Evolutionary conservation across 805 yeast genomes (phyloP).

Genomic region (Ascoidea tarda): DNA sequence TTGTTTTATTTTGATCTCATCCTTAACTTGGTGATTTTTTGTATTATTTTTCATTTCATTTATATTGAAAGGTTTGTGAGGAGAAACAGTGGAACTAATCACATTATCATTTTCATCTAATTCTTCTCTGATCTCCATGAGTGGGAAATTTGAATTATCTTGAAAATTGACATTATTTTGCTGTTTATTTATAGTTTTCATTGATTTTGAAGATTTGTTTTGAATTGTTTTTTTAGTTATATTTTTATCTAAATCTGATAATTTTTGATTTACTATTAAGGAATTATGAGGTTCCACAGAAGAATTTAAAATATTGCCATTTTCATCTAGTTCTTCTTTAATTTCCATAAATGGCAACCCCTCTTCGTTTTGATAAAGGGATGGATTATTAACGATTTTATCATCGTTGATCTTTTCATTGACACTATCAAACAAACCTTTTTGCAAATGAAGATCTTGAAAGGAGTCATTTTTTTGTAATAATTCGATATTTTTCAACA

Average conservation of each 20-base stretch:
- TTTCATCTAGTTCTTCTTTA: slow-evolving; percentile 71
- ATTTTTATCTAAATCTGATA: background rate
- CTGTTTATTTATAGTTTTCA: no score
- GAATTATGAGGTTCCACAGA: slow-evolving; percentile 24
- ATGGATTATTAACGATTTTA: background rate
- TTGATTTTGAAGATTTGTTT: no score
- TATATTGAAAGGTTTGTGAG: background rate
- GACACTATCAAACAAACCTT: background rate
- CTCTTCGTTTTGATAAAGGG: slow-evolving; percentile 21
- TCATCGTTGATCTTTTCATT: background rate
- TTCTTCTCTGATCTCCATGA: background rate
- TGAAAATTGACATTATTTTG: no score
- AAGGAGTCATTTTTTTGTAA: no score
- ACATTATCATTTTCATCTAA: background rate
- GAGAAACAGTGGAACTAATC: background rate
- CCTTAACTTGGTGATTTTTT: no score
- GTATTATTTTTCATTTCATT: no score
- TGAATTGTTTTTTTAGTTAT: background rate
- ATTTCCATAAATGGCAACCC: slow-evolving; percentile 68
- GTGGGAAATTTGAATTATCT: background rate
- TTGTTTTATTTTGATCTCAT: no score
- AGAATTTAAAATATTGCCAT: slow-evolving; percentile 50
- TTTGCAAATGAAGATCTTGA: no score
- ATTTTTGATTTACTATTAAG: background rate
- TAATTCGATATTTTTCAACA: no score